Evolutionary conservation across 2,329 filamentous ascomycete genomes (phyloP).

Genomic region (Metarhizium robertsii): DNA sequence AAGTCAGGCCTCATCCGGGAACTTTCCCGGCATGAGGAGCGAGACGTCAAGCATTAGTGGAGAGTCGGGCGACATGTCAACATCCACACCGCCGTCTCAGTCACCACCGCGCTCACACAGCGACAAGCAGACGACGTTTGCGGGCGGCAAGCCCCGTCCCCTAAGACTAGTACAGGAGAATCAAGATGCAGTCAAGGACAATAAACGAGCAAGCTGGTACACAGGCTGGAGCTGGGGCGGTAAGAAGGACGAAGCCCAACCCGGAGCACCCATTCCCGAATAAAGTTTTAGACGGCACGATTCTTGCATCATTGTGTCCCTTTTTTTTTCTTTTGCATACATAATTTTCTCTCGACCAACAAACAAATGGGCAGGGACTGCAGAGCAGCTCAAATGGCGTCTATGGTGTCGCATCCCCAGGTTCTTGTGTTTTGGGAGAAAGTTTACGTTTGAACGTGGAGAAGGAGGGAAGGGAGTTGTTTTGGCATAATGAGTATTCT

Average conservation of each 20-base stretch:
- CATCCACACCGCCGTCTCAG: conserved; percentile 37
- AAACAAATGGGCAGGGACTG: background rate
- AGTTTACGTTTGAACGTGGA: background rate
- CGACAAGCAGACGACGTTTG: conserved; percentile 49
- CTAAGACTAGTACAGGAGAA: conserved; percentile 82
- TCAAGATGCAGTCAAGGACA: conserved; percentile 36
- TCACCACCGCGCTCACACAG: conserved; percentile 42
- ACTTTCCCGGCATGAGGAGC: conserved; percentile 64
- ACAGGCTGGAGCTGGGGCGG: conserved; percentile 46
- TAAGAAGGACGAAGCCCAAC: conserved; percentile 38
- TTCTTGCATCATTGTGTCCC: background rate
- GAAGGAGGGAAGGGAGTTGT: background rate
- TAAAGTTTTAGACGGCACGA: conserved; percentile 11
- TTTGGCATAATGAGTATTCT: background rate
- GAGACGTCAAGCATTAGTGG: conserved; percentile 57
- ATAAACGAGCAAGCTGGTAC: conserved; percentile 55
- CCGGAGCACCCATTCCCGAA: conserved; percentile 21
- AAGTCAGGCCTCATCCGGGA: conserved; percentile 41
- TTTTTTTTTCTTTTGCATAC: background rate
- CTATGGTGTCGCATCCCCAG: background rate
- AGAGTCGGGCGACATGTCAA: conserved; percentile 47
- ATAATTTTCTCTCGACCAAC: background rate
- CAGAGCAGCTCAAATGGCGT: conserved; percentile 1
- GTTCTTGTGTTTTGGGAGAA: background rate
- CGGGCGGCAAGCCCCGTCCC: conserved; percentile 68